Evolutionary conservation across 495 filamentous ascomycete genomes (phyloP).

Genomic region (Aspergillus mulundensis): DNA sequence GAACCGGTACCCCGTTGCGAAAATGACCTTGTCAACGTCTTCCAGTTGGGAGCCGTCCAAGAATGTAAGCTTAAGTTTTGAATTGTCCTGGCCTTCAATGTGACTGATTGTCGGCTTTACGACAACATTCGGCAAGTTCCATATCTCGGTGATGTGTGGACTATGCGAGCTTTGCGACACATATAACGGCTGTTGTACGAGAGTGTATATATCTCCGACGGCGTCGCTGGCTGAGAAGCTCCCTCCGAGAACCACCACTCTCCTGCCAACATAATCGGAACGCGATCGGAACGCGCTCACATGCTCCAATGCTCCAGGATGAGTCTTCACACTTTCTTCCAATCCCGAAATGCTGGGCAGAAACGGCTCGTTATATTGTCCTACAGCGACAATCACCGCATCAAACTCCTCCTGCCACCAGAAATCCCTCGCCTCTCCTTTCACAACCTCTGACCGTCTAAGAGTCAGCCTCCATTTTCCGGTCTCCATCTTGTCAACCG

Average conservation of each 20-base stretch:
- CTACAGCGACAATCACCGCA: conserved; percentile 70
- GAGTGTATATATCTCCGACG: conserved; percentile 23
- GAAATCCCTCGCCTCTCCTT: conserved; percentile 16
- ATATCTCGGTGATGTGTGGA: conserved; percentile 13
- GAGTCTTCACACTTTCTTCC: conserved; percentile 8
- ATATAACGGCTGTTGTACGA: conserved; percentile 25
- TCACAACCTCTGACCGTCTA: conserved; percentile 13
- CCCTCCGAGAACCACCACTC: conserved; percentile 26
- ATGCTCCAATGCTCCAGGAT: conserved; percentile 24
- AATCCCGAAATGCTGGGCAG: conserved; percentile 51
- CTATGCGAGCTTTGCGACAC: conserved; percentile 22
- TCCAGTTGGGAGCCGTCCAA: conserved; percentile 33
- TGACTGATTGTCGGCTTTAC: conserved; percentile 17
- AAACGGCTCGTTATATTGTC: conserved; percentile 66
- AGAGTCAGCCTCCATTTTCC: conserved; percentile 25
- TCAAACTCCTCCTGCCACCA: conserved; percentile 47
- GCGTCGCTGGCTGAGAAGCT: conserved; percentile 28
- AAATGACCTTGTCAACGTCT: conserved; percentile 47
- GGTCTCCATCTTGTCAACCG: conserved; percentile 20
- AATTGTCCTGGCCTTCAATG: conserved; percentile 7
- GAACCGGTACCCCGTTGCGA: conserved; percentile 48
- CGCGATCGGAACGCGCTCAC: conserved; percentile 23
- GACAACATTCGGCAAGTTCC: conserved; percentile 24
- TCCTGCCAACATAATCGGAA: conserved; percentile 23
- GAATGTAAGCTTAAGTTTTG: conserved; percentile 22